Base-by-base conservation (phyloP, 2,329 filamentous ascomycete species). In the Clonostachys sp. region DNA sequence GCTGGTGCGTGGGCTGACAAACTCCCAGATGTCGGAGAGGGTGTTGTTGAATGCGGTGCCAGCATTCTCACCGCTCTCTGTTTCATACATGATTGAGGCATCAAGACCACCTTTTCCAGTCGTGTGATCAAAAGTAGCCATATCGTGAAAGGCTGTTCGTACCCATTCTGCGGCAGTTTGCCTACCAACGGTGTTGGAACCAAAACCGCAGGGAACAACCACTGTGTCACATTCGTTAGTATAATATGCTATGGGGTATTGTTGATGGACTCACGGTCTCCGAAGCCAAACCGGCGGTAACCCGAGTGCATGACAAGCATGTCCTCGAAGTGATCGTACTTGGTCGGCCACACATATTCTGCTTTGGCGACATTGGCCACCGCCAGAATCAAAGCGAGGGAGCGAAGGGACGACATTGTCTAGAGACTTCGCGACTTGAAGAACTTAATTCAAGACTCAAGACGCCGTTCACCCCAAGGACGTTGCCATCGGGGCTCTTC, bases 21-120 rank as follows among this genome's bases (percentile, higher is more conserved):
- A 60, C 10, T 50, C 51, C 36, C 45, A 50, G 18, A 59, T 53
- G 49, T 64, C 64, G 16, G 55, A 51, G 40, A 57, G 45, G 0
- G 61, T 64, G 47, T 58, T 57, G 51, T 61, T 60, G 54, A 64
- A 64, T 16, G 58, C 61, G 5, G 50, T 50, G 39, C 61, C 61
- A 9, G 50, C 45, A 41, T 64, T 64, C 47, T 64, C 61, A 5
- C 50, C 44, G 14, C 61, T 60, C 42, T 57, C 50, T 6, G 57
- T 51, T 48, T 64, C 60, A 41, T 54, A 64, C 41, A 59, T 55
- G 46, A 64, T 62, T 12, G 60, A 63, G 8, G 57, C 61, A 47
- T 64, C 61, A 3, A 64, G 51, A 17, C 61, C 61, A 20, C 61
- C 61, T 3, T 50, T 51, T 13, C 61, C 61, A 2, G 53, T 47